Conservation (phyloP, 306 rosid genomes). For the Ormosia semicastrata region DNA sequence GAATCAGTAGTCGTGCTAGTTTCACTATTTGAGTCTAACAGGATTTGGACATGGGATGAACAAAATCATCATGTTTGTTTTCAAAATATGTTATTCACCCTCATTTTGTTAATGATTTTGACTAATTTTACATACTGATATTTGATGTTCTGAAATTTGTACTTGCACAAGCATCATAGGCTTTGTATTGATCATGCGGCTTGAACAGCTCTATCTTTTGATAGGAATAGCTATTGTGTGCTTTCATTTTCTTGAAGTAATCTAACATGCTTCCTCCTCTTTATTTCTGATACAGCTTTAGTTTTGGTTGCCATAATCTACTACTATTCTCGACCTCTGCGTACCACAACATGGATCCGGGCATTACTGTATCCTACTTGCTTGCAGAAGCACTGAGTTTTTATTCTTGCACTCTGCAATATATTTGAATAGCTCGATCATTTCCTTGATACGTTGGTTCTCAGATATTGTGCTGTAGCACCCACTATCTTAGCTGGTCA, state of each 20-base stretch:
- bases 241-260: conserved; percentile 9
- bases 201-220: conserved; percentile 4
- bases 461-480: conserved; percentile 89
- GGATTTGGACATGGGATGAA: neutral
- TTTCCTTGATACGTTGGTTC: conserved; percentile 63
- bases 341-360: conserved; percentile 65
- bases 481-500: conserved; percentile 90
- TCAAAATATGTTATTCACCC: neutral
- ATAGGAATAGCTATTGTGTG: conserved; percentile 12
- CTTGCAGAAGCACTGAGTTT: conserved; percentile 23
- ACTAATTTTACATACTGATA: neutral
- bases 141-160: conserved; percentile 3
- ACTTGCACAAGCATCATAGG: neutral
- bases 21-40: neutral
- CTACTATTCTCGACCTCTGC: conserved; percentile 82
- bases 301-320: conserved; percentile 80
- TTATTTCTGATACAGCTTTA: conserved; percentile 59
- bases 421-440: conserved; percentile 10
- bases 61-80: neutral
- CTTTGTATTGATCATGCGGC: neutral
- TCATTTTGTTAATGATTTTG: neutral
- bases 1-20: neutral
- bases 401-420: conserved; percentile 20
- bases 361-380: conserved; percentile 86
- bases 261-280: conserved; percentile 37